Base-by-base conservation (phyloP, 495 filamentous ascomycete genomes). In the Aspergillus cavernicola region DNA sequence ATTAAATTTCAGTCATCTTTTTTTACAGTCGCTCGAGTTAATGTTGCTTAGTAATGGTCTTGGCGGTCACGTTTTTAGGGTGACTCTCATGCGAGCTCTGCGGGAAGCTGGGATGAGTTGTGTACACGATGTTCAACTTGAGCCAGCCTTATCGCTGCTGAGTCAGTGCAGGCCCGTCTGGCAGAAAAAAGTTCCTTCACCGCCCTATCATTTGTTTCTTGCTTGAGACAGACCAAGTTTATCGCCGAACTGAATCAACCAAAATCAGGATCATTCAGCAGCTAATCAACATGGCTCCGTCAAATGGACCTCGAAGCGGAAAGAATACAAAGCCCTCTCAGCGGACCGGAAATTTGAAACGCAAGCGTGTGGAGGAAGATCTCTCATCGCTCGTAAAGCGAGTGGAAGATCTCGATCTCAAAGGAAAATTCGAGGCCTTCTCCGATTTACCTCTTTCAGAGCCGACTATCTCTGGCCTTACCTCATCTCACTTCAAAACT, bases 401-500 rank as follows among this genome's bases (percentile, higher is more conserved):
- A 52, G 76, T 81, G 20, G 72, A 76, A 52, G 73, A 75, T 6
- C 70, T 80, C 57, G 73, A 82, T 45, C 60, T 82, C 70, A 79
- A 79, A 43, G 61, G 67, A 50, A 41, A 67, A 36, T 50, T 70
- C 53, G 67, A 73, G 59, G 55, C 59, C 38, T 96, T 96, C 67
- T 77, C 85, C 57, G 84, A 92, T 57, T 76, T 99, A 2, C 95
- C 93, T 24, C 79, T 99, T 48, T 97, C 92, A 35, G 79, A 85
- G 52, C 80, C 88, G n/a, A 97, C 93, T 2, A 73, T 83, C 8
- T 77, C 75, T 9, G 93, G 95, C 20, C 80, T 99, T 28, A 77
- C 90, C 51, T 78, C 86, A n/a, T 89, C 86, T 6, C 90, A 96
- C 65, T 99, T 89, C 77, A 88, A 91, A 65, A 83, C 80, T 13